Base-by-base conservation (phyloP, 2,329 filamentous ascomycete species). In the Beauveria medogensis region DNA sequence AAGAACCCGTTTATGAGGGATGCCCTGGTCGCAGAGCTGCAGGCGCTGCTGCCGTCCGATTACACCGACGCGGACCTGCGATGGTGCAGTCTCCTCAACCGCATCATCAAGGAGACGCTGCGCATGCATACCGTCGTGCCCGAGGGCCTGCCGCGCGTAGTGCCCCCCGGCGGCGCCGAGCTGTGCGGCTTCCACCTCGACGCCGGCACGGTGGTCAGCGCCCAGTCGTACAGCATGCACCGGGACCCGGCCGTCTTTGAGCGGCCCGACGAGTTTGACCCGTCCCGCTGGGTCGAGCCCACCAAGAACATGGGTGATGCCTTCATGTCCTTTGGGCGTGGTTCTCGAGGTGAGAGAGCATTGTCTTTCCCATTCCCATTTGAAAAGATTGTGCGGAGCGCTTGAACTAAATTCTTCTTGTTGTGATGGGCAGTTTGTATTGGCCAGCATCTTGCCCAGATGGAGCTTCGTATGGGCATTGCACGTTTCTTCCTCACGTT, bases 371-470 rank as follows among this genome's bases (percentile, higher is more conserved):
- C 7, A 3, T 30, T 30, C 7, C 7, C 7, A 9, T 30, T 30
- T 30, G 28, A 30, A 30, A 30, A 22, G 22, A 22, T 22, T 30
- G 7, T 30, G 28, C 9, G 28, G 28, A 30, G 28, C 28, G 10
- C 9, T 30, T 30, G 26, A 30, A 30, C 28, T 30, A 30, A 30
- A 30, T 30, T 30, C 8, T 30, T 30, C 28, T 12, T 14, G 9
- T 52, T 6, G 20, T 34, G 9, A 14, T 48, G 22, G 5, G 34
- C 7, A 75, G 71, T 70, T 2, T 87, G 84, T 63, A 72, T 87
- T 16, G 83, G 83, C 1, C 71, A 82, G 37, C 81, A 85, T 63
- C 73, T 87, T 20, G 83, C 83, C 0, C 72, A 74, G 20, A 82
- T 82, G 70, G 82, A 86, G 65, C 66, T 86, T 34, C 74, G 82